Evolutionary conservation across 75 land plant genomes (phyloP), one percentile per base, ranked within the genome.

Genomic region (Pinus tabuliformis): DNA sequence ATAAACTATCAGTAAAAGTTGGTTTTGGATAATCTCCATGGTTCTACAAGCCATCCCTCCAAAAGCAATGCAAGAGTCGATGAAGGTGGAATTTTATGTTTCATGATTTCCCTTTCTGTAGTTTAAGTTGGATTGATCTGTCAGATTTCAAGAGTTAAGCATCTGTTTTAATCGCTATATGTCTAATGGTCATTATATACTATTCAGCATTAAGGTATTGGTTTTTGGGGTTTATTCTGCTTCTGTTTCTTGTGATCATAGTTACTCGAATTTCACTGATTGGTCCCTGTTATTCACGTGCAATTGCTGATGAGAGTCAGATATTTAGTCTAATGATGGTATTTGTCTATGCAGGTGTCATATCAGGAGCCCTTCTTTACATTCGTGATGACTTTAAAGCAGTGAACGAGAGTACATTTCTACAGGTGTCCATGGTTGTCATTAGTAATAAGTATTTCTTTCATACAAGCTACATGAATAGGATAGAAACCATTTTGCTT

Each of bases 361-460:
- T 91, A 63, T 91, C 93, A 56, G 91, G 93, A 42, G 93, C 93
- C 8, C 87, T 91, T 74, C 81, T 91, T 1, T 91, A 91, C 74
- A 91, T 91, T 20, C 84, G 85, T 59, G 93, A 89, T 83, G 93
- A 91, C 20, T 89, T 91, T 81, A 81, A 87, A 72, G 78, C 56
- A 20, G 93, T 91, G 14, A 68, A 71, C 39, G 63, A 74, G 21
- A 91, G 91, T 66, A 83, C 83, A 52, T 79, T 91, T 76, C 60
- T 91, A 22, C 93, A 91, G 91, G 93, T 87, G 62, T 18, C 24
- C 24, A 52, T 77, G 75, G 16, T 65, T 39, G 57, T n/a, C 20
- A 16, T 65, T 26, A 39, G 21, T 36, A 21, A 16, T 65, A 12
- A 39, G 21, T 36, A 21, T 56, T n/a, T 2, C 3, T 56, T 60